Evolutionary conservation across 176 grass and related monocot species (phyloP), one percentile per base, ranked within the genome.

Genomic region (Saccharum spontaneum): DNA sequence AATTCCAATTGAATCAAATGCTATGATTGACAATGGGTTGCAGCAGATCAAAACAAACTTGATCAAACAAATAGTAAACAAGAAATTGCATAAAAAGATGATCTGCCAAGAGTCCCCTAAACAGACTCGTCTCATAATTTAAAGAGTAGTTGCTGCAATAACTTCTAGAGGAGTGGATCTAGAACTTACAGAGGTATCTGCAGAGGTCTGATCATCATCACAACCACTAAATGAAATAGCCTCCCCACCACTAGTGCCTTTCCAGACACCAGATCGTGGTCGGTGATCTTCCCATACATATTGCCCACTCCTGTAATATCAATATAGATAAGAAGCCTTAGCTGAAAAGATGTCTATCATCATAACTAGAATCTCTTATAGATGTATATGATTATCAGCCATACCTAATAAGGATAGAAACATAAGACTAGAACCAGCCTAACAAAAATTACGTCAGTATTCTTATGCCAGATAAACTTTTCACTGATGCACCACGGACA

Each of bases 201-300:
- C 94, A 82, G 97, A 99, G 69, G 91, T 99, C 86, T 99, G 91
- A 83, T 99, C 0, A 82, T 99, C 97, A 68, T 96, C 97, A 84
- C 97, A 99, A 30, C 94, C 97, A 6, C 97, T 99, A 81, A 99
- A 96, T 33, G 97, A 99, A 89, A 99, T 96, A 81, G 88, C 94
- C 85, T 99, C 97, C 33, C 97, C 97, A 14, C 97, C 97, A 59
- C 72, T 94, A 50, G 97, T 96, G 54, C 97, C 97, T 90, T 96
- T 99, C 97, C 97, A 99, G 72, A 99, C 84, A 76, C 97, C 97
- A 65, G 97, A 96, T 52, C 86, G 75, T 39, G 97, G 91, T 15
- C 91, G 84, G 84, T 99, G 97, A 89, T 99, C 97, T 94, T 99
- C 97, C 97, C 97, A 99, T 16, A 18, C 28, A 87, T 99, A 99